Evolutionary conservation across 1,284 basidiomycete genomes (phyloP).

Genomic region (Rhodotorula sp.): DNA sequence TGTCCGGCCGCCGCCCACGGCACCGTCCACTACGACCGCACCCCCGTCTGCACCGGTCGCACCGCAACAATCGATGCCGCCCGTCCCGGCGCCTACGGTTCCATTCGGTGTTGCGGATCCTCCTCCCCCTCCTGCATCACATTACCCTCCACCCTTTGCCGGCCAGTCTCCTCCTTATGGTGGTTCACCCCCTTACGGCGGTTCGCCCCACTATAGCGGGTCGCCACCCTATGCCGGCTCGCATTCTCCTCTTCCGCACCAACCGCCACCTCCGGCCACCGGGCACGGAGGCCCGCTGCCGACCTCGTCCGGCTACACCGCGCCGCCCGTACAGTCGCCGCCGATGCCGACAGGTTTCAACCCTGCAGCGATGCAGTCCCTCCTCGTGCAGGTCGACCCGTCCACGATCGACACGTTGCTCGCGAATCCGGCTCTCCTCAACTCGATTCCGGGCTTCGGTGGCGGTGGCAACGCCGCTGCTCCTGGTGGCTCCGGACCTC

Average conservation of each 20-base stretch:
- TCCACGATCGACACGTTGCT: conserved; percentile 31
- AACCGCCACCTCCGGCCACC: not conserved
- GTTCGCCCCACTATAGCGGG: not conserved
- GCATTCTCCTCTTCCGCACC: not conserved
- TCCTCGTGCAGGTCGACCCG: conserved; percentile 33
- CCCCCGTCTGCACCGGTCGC: not conserved
- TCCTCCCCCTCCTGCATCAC: not conserved
- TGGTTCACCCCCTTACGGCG: not conserved
- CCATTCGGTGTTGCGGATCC: not conserved
- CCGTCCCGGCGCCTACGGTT: not conserved
- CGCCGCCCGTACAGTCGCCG: not conserved
- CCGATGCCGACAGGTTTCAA: not conserved
- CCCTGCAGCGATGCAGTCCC: conserved; percentile 8
- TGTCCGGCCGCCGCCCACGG: conserved; percentile 1
- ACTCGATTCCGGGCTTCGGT: not conserved
- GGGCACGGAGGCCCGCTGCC: too few species aligned
- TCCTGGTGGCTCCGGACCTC: too few species aligned
- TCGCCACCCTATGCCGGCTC: not conserved
- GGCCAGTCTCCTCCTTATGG: not conserved
- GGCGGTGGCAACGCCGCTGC: not conserved
- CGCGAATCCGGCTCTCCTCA: conserved; percentile 27
- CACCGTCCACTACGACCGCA: not conserved
- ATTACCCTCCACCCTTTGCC: too few species aligned
- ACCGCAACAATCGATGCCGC: not conserved
- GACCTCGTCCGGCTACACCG: too few species aligned